Conservation (phyloP, 176 grass and related monocot species). For the Rhynchospora breviuscula region DNA sequence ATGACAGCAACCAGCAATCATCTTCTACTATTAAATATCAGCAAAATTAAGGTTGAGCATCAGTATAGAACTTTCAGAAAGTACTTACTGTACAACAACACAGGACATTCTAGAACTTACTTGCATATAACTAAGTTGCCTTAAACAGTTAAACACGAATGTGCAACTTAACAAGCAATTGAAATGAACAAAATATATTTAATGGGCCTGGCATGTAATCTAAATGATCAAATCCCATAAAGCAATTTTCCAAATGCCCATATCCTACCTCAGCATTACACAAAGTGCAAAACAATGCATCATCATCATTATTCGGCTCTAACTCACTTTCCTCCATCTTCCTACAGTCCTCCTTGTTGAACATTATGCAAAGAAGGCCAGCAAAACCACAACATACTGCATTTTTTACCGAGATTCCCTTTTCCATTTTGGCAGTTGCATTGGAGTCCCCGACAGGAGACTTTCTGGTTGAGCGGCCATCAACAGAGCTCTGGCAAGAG, state of each 20-base stretch:
- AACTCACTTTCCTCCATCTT: constrained; percentile 70
- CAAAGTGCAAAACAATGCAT: constrained; percentile 92
- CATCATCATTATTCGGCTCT: constrained; percentile 60
- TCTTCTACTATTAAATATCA: not conserved
- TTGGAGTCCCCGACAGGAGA: constrained; percentile 37
- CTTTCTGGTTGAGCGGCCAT: constrained; percentile 52
- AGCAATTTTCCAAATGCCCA: not conserved
- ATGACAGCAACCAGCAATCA: not conserved
- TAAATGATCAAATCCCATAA: not conserved
- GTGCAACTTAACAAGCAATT: constrained; percentile 10
- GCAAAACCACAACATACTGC: constrained; percentile 65
- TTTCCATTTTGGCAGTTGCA: constrained; percentile 25
- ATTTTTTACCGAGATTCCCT: constrained; percentile 33
- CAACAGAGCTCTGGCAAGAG: constrained; percentile 63
- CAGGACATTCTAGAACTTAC: not conserved
- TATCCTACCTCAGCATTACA: constrained; percentile 91
- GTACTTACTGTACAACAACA: not conserved
- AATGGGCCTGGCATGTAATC: not conserved
- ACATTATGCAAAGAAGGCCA: constrained; percentile 69
- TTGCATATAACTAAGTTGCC: not conserved
- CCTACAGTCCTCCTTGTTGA: constrained; percentile 83
- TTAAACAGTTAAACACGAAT: not conserved
- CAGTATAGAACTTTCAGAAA: not conserved
- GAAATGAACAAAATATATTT: constrained; percentile 9
- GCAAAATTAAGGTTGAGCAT: not conserved